Evolutionary conservation across 345 rosid genomes (phyloP), one percentile per base, ranked within the genome.

Genomic region (Raphanus raphanistrum): DNA sequence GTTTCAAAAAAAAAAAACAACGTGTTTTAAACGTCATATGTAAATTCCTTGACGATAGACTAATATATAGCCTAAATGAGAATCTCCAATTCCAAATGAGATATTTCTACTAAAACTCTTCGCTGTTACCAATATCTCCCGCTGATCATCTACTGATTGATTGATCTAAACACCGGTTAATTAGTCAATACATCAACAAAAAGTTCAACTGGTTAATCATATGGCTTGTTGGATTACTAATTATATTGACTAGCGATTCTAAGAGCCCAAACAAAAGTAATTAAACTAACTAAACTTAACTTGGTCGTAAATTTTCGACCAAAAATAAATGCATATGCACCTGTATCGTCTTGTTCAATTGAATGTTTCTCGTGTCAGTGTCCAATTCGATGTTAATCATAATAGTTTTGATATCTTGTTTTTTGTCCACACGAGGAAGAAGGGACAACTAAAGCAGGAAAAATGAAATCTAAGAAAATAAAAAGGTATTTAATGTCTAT

Each of bases 341-440:
- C 8, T 48, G 60, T 29, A 15, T 4, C 61, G 66, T 78, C 54
- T 4, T 77, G 61, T 78, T 78, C 68, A 65, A 21, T 8, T 72
- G n/a, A 61, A 66, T 66, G 57, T 78, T 59, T 45, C 66, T 77
- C 59, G 50, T 77, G 72, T 77, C 76, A 55, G 45, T 57, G 36
- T 78, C 61, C 63, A 26, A 60, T 67, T 68, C 28, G 74, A 50
- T 73, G 70, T 61, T 73, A 38, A 17, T 63, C 27, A 12, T 70
- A 64, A 55, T 74, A 75, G 62, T 79, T 61, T 68, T 79, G 79
- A 68, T 79, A 43, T 79, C 55, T 79, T 4, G 2, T 12, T 5
- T 57, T 66, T 38, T 71, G 79, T 79, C 82, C 41, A 36, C 41
- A 41, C 13, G 48, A 9, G 48, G 48, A 41, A 41, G 52, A 74